A percentile compares a stretch with the other conserved stretches of the same genome.
Conservation (phyloP, 2,329 filamentous ascomycete species). For the Penicillium sp. region DNA sequence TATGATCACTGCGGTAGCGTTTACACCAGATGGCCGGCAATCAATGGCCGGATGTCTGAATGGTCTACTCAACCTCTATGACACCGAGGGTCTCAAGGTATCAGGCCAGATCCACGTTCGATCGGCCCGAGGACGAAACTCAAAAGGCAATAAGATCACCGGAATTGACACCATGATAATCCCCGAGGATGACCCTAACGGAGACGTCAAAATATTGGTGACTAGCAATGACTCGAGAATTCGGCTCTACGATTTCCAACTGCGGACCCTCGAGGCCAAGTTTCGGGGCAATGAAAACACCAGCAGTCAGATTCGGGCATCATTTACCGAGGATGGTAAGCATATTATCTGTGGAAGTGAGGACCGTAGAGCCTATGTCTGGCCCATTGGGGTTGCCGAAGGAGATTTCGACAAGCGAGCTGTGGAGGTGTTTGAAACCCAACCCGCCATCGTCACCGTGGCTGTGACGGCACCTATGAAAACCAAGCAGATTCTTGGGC, state of each 20-base stretch:
- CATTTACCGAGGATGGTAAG: slow-evolving; percentile 80
- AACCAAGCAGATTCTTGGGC: slow-evolving; percentile 73
- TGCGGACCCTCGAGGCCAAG: slow-evolving; percentile 83
- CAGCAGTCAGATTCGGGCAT: slow-evolving; percentile 85
- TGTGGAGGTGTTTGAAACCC: slow-evolving; percentile 86
- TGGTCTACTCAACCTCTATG: slow-evolving; percentile 85
- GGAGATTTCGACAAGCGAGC: slow-evolving; percentile 77
- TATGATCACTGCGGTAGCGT: slow-evolving; percentile 90
- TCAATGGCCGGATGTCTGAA: slow-evolving; percentile 85
- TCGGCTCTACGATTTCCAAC: slow-evolving; percentile 81
- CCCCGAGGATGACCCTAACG: slow-evolving; percentile 57
- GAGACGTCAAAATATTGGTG: slow-evolving; percentile 78
- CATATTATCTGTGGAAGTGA: slow-evolving; percentile 94
- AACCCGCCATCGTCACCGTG: slow-evolving; percentile 84
- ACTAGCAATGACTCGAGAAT: slow-evolving; percentile 95
- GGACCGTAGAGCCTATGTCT: slow-evolving; percentile 85
- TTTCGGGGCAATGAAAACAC: slow-evolving; percentile 89
- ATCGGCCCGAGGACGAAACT: slow-evolving; percentile 86
- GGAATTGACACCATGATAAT: slow-evolving; percentile 75
- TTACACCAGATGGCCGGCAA: slow-evolving; percentile 86
- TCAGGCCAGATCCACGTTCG: slow-evolving; percentile 89
- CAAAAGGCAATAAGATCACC: slow-evolving; percentile 96
- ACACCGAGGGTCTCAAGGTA: slow-evolving; percentile 84
- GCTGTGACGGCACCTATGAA: slow-evolving; percentile 79
- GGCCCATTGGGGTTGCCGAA: slow-evolving; percentile 66